These are phyloP conservation scores for Phialemonium atrogriseum DNA, from an alignment of 2,329 filamentous ascomycete genomes.

Conservation along the genomic window DNA sequence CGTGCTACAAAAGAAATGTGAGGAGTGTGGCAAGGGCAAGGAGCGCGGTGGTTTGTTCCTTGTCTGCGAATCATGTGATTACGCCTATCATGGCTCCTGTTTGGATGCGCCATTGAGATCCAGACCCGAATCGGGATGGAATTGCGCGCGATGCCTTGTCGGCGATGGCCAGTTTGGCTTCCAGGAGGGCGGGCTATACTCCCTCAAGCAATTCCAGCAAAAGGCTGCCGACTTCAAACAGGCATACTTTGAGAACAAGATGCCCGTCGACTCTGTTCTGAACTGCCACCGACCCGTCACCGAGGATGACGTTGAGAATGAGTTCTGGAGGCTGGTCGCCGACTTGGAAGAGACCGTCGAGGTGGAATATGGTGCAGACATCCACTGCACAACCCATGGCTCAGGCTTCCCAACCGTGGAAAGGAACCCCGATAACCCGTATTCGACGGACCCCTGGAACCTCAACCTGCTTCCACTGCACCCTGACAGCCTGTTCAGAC, in stretches of 20 bases:
- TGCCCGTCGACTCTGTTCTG: slow-evolving; percentile 76
- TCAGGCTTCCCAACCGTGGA: slow-evolving; percentile 95
- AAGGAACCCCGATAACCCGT: slow-evolving; percentile 76
- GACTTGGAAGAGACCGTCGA: slow-evolving; percentile 93
- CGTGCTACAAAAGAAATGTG: slow-evolving; percentile 56
- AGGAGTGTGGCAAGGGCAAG: slow-evolving; percentile 67
- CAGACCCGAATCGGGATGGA: slow-evolving; percentile 83
- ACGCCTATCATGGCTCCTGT: slow-evolving; percentile 78
- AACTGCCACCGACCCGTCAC: slow-evolving; percentile 76
- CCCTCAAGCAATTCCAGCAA: slow-evolving; percentile 89
- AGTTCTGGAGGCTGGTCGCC: slow-evolving; percentile 94
- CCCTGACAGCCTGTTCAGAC: slow-evolving; percentile 84
- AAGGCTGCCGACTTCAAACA: slow-evolving; percentile 94
- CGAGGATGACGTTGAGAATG: slow-evolving; percentile 90
- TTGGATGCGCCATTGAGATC: slow-evolving; percentile 76
- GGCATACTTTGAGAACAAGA: slow-evolving; percentile 82
- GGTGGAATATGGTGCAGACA: slow-evolving; percentile 96
- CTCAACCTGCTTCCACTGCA: slow-evolving; percentile 87
- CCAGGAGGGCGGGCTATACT: slow-evolving; percentile 93
- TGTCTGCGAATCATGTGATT: slow-evolving; percentile 85
- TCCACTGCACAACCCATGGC: slow-evolving; percentile 95
- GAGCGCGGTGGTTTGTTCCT: slow-evolving; percentile 65
- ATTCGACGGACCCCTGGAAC: slow-evolving; percentile 91
- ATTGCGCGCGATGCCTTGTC: slow-evolving; percentile 89
- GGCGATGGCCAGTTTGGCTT: slow-evolving; percentile 97